Base-by-base conservation (phyloP, 164 flowering plant genomes). In the Stephania cephalantha region DNA sequence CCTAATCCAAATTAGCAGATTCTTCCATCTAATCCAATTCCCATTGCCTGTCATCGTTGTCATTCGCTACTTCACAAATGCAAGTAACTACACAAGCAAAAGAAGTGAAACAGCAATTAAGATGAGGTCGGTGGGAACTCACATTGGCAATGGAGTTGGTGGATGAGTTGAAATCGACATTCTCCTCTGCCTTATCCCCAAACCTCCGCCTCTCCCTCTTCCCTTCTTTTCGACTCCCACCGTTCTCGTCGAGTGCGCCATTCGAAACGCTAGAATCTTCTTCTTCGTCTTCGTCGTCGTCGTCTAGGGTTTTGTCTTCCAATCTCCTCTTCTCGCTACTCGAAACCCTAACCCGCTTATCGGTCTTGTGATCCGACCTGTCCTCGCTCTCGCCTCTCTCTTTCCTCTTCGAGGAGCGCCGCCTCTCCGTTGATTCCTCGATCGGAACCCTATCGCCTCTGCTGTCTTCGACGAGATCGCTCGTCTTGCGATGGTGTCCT, bases 341-440 rank as follows among this genome's bases (percentile, higher is more conserved):
- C 64, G 71, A 82, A 80, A 76, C 88, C 88, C 83, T 87, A 81
- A 66, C 58, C 73, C 85, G 77, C 81, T 86, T 87, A 58, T 87
- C 91, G 6, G 64, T 81, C 45, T 76, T 83, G 52, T 35, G 1
- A 35, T 76, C 88, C 12, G 70, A 70, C 68, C 80, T 58, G 7
- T 84, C 92, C 85, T 81, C 88, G 17, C 88, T 86, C 69, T 81
- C 87, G 20, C 77, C 87, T 48, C 92, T 81, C 70, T 85, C 90
- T 71, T 89, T 92, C 85, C 95, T 83, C 89, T 92, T 92, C 46
- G 73, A 73, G 29, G 46, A 25, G 25, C 25, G 25, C 22, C 77
- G 73, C 70, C 73, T 72, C 77, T 82, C 83, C 71, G 69, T 74
- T 9, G 74, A 75, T 29, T 68, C 85, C 67, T 83, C 81, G 1